Base-by-base conservation (phyloP, 192 early-diverging fungal species). In the Coemansia sp. region DNA sequence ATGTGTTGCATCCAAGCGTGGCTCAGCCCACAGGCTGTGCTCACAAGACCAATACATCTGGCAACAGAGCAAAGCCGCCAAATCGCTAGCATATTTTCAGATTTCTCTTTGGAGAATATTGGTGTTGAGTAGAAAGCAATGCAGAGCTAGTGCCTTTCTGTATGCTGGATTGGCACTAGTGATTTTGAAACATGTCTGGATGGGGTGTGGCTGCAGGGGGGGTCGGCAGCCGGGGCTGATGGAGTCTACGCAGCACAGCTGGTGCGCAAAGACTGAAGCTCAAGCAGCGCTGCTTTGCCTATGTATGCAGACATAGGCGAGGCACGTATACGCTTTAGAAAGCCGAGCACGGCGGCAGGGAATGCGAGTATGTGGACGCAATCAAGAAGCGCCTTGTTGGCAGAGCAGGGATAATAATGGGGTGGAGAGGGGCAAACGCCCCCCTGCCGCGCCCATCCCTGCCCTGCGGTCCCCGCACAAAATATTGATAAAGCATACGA, bases 391-490 rank as follows among this genome's bases (percentile, higher is more conserved):
- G n/a, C 46, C 28, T 22, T 20, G 21, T 20, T 22, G 11, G 20
- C 0, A 2, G 47, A 20, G 47, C 7, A 21, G 21, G 21, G 21
- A 12, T 11, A 25, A 22, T 19, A 14, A 19, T 4, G 49, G 48
- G 49, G 48, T 4, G 48, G 49, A 19, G 49, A 23, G 49, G 49
- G 49, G 49, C 21, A 15, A 14, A 10, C 14, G 19, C 21, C 49
- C 49, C 21, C 49, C 49, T 10, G n/a, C 48, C 6, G 7, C 57
- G 17, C 17, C 58, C 49, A 48, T 10, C 31, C 28, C 26, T 19
- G 28, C 26, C 59, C 52, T 56, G 17, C 50, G 42, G 51, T 48
- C 44, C 25, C 51, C 36, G 38, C 48, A 66, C 26, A 66, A 20
- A 47, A 40, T 25, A 53, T 20, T 31, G 31, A 31, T 31, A 31